Evolutionary conservation across 805 yeast species (phyloP), one percentile per base, ranked within the genome.

Genomic region (Sporopachydermia lactativora): DNA sequence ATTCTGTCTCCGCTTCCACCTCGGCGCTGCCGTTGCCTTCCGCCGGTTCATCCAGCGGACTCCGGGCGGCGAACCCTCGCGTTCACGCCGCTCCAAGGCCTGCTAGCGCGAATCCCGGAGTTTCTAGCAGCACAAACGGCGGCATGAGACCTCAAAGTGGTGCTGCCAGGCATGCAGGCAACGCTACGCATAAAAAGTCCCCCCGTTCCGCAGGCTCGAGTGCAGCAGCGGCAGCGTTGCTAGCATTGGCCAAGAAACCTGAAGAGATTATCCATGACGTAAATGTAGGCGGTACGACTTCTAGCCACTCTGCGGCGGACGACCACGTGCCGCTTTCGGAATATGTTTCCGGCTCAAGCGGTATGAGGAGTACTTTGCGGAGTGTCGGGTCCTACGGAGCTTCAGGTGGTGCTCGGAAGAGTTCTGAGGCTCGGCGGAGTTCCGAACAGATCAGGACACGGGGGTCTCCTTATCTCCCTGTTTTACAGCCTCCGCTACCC

Each of bases 61-160:
- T 62, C 44, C 70, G 64, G 40, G 70, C 70, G 0, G 71, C 70
- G 3, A 65, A 70, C 4, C 59, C 65, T 40, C 56, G 55, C 37
- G 49, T 58, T 3, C 42, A 55, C 39, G 19, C 46, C 4, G 34
- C 41, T 15, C 6, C 14, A 17, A 42, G 4, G 19, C n/a, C 39
- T 36, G n/a, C 19, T 8, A 4, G 28, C 14, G 16, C 17, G 41
- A 41, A 19, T 16, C 13, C 16, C 14, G 13, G 19, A 8, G 11
- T 16, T 6, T 13, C 5, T 16, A 16, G 40, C 5, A 28, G 40
- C 36, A 36, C 8, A 6, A 31, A 4, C 40, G 31, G 6, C n/a
- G 42, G 15, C 5, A 31, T 14, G 5, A 24, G 18, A 5, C 14
- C 41, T 4, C 41, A 17, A 16, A 15, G 15, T 8, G n/a, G n/a